Evolutionary conservation across 352 stramenopile genomes (phyloP).

Genomic region (Phytophthora boehmeriae): DNA sequence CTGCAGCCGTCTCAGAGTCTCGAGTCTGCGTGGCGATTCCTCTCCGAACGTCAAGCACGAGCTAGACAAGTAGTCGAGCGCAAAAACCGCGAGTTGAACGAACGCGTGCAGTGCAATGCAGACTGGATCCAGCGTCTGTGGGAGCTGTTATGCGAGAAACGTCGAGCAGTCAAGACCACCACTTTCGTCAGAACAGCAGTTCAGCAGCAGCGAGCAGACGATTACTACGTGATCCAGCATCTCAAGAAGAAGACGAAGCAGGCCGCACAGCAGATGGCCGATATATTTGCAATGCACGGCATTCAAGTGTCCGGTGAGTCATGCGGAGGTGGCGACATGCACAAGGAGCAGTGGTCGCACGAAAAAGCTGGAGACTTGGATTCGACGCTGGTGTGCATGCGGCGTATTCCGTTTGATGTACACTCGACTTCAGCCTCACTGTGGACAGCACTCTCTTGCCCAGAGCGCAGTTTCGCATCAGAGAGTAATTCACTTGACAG

Average conservation of each 20-base stretch:
- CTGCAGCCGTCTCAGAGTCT: neutral
- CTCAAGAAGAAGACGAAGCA: conserved; percentile 12
- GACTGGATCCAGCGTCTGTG: conserved; percentile 41
- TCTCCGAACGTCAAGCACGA: conserved; percentile 22
- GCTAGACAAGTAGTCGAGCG: conserved; percentile 10
- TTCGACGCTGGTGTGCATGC: conserved; percentile 18
- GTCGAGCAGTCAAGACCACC: neutral
- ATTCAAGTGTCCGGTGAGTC: conserved; percentile 5
- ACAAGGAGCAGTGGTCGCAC: conserved; percentile 22
- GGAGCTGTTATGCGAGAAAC: conserved; percentile 27
- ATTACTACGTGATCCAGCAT: conserved; percentile 7
- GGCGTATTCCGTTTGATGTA: conserved; percentile 22
- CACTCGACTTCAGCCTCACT: conserved; percentile 16
- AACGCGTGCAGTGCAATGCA: conserved; percentile 24
- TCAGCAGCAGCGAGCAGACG: conserved; percentile 10
- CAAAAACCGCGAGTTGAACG: conserved; percentile 10
- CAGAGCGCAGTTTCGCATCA: neutral
- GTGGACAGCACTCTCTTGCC: conserved; percentile 12
- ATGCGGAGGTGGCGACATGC: neutral
- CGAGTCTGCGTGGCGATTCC: conserved; percentile 16
- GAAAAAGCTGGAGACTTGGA: conserved; percentile 2
- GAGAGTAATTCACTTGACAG: neutral
- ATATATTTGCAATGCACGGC: conserved; percentile 10
- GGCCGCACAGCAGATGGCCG: conserved; percentile 2
- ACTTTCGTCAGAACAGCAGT: conserved; percentile 7